phyloP scores from a whole-genome alignment of 495 filamentous ascomycete species.

The Xylaria palmicola region DNA sequence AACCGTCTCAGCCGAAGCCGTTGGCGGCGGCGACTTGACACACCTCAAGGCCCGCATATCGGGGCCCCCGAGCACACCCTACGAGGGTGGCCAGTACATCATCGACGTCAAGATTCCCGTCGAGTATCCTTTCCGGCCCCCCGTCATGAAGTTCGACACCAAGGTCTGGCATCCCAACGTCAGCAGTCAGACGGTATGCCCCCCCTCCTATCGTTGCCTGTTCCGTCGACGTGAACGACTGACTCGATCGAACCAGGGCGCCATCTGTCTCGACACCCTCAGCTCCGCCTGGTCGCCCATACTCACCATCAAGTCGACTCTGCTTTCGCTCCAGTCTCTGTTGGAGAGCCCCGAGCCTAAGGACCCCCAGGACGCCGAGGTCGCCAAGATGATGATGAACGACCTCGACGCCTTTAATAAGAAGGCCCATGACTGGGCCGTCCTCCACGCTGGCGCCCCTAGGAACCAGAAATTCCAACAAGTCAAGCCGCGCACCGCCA shows the following conservation, averaged over 20 bases:
- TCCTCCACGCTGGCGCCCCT: constrained; percentile 79
- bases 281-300: constrained; percentile 90
- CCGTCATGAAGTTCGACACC: constrained; percentile 89
- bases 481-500: constrained; percentile 14
- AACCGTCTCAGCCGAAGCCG: constrained; percentile 66
- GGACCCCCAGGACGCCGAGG: constrained; percentile 95
- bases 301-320: constrained; percentile 90
- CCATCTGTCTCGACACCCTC: constrained; percentile 95
- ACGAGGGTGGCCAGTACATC: constrained; percentile 80
- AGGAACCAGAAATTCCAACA: constrained; percentile 36
- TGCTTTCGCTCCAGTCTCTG: constrained; percentile 88
- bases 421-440: constrained; percentile 87
- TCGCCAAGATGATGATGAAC: constrained; percentile 84
- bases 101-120: constrained; percentile 85
- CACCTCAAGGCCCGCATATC: constrained; percentile 81
- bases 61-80: constrained; percentile 90
- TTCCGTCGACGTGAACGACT: no score
- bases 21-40: constrained; percentile 70
- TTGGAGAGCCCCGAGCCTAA: constrained; percentile 93
- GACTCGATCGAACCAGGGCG: constrained; percentile 59
- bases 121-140: constrained; percentile 92
- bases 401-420: constrained; percentile 75
- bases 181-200: constrained; percentile 85
- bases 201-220: neutral
- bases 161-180: constrained; percentile 99